These are phyloP conservation scores for Lachancea dasiensis DNA, from an alignment of 805 yeast species.

Conservation along the genomic window DNA sequence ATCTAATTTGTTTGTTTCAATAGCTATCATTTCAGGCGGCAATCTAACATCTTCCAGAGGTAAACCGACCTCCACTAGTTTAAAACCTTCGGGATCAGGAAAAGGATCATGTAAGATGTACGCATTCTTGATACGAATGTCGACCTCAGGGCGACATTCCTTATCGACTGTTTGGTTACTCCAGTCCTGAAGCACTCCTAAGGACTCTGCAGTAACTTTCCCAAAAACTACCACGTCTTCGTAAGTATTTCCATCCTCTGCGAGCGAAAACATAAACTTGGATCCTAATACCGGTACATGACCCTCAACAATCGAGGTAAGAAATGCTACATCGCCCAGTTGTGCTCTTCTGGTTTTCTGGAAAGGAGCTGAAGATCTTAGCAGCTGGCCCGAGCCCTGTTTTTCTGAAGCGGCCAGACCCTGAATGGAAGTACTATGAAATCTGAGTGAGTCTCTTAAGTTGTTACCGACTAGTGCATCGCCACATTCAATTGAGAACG, in stretches of 20 bases:
- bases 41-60: constrained; percentile 34
- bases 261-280: constrained; percentile 13
- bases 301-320: constrained; percentile 25
- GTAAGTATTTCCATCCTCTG: constrained; percentile 10
- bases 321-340: constrained; percentile 9
- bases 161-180: constrained; percentile 38
- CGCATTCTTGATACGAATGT: constrained; percentile 47
- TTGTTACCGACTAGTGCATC: constrained; percentile 35
- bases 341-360: background rate
- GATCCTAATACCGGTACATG: constrained; percentile 21
- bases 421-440: constrained; percentile 18
- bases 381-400: constrained; percentile 32
- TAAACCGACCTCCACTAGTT: constrained; percentile 30
- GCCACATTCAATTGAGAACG: constrained; percentile 40
- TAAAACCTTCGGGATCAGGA: constrained; percentile 29
- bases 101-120: constrained; percentile 52
- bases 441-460: constrained; percentile 12
- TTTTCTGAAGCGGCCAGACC: constrained; percentile 24
- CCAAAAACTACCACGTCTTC: constrained; percentile 39
- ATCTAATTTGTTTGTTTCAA: too few species aligned
- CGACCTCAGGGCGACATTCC: constrained; percentile 38
- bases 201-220: constrained; percentile 43
- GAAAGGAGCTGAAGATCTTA: constrained; percentile 10
- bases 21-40: constrained; percentile 10
- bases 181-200: constrained; percentile 40